A percentile compares a stretch with the other conserved stretches of the same genome.
These are phyloP conservation scores for Musa troglodytarum DNA, from an alignment of 176 grass and related monocot genomes.

Conservation along the genomic window DNA sequence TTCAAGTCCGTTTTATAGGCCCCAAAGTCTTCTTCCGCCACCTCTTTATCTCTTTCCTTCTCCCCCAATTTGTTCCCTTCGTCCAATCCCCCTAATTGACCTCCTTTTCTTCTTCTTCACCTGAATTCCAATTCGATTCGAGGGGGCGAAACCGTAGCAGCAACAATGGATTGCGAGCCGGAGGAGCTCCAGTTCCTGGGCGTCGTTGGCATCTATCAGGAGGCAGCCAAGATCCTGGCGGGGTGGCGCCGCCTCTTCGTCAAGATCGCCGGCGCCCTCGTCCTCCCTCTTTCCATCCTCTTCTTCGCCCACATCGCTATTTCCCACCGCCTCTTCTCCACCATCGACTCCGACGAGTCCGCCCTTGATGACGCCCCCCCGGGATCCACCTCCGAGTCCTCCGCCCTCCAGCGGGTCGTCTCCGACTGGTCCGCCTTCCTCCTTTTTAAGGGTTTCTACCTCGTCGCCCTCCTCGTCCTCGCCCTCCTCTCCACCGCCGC, in stretches of 20 bases:
- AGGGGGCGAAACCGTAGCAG: too few species aligned
- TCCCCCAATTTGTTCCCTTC: too few species aligned
- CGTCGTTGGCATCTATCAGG: slow-evolving; percentile 35
- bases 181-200: slow-evolving; percentile 93
- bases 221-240: slow-evolving; percentile 32
- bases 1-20: too few species aligned
- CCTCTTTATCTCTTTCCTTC: too few species aligned
- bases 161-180: slow-evolving; percentile 48
- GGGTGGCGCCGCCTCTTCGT: slow-evolving; percentile 57
- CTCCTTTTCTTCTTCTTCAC: too few species aligned
- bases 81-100: too few species aligned
- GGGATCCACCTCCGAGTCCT: slow-evolving; percentile 35
- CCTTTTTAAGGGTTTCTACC: slow-evolving; percentile 76
- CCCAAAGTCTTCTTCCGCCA: too few species aligned
- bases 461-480: slow-evolving; percentile 70
- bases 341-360: slow-evolving; percentile 59
- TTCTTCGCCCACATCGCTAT: slow-evolving; percentile 82
- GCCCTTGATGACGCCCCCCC: slow-evolving; percentile 49
- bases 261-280: slow-evolving; percentile 54
- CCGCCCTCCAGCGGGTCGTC: slow-evolving; percentile 39
- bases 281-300: slow-evolving; percentile 62
- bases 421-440: slow-evolving; percentile 51
- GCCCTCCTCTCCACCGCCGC: slow-evolving; percentile 80
- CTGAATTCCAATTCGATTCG: too few species aligned
- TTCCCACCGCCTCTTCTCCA: slow-evolving; percentile 61